Evolutionary conservation across 257 asterid species (phyloP).

Genomic region (Mitragyna speciosa): DNA sequence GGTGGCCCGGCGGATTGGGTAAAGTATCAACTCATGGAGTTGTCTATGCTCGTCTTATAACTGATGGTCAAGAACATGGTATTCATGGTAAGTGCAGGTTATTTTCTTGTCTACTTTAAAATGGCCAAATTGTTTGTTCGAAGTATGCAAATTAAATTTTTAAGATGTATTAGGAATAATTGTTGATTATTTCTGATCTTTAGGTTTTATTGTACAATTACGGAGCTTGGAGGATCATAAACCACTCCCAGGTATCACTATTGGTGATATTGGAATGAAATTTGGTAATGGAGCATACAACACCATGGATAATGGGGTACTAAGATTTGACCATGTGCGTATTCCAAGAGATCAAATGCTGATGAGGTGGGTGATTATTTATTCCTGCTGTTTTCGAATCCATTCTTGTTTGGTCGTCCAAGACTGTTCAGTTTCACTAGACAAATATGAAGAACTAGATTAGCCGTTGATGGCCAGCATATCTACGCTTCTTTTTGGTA

Average conservation of each 20-base stretch:
- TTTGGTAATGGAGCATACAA: slow-evolving; percentile 98
- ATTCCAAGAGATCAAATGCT: slow-evolving; percentile 96
- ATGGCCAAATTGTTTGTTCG: neutral
- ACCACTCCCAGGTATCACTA: slow-evolving; percentile 86
- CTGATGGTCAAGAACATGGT: slow-evolving; percentile 81
- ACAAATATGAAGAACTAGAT: neutral
- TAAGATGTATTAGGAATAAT: neutral
- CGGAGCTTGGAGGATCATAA: slow-evolving; percentile 89
- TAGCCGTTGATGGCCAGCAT: neutral
- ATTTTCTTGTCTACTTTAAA: neutral
- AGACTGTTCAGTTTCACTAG: neutral
- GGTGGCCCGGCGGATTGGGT: slow-evolving; percentile 99
- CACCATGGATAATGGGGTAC: slow-evolving; percentile 94
- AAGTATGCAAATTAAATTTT: neutral
- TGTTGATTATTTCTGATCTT: neutral
- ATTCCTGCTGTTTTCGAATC: neutral
- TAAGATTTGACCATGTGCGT: slow-evolving; percentile 85
- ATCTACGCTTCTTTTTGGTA: neutral
- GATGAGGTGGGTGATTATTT: slow-evolving; percentile 60
- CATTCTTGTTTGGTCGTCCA: neutral
- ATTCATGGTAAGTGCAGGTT: slow-evolving; percentile 60
- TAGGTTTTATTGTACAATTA: slow-evolving; percentile 88
- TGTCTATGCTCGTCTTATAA: slow-evolving; percentile 86
- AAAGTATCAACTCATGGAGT: slow-evolving; percentile 92
- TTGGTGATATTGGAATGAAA: slow-evolving; percentile 97